Percentiles rank a stretch among this genome's conserved stretches.
phyloP scores from a whole-genome alignment of 495 filamentous ascomycete species.

The Talaromyces borbonicus region DNA sequence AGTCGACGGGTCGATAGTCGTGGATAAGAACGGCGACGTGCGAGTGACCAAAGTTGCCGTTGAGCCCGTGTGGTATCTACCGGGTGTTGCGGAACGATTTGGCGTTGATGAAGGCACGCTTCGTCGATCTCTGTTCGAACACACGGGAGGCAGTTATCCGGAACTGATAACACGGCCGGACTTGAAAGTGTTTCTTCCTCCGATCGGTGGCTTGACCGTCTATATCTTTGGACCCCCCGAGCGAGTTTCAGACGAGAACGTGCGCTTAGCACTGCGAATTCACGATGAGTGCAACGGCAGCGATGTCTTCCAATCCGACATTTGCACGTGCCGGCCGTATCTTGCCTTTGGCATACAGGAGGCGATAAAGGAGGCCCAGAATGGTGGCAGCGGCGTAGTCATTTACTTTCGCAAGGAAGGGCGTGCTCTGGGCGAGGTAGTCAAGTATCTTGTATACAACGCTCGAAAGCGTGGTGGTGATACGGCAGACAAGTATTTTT shows the following conservation, averaged over 20 bases:
- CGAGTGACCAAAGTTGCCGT: constrained; percentile 95
- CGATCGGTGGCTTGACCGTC: constrained; percentile 91
- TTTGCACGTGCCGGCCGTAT: constrained; percentile 96
- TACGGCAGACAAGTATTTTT: constrained; percentile 94
- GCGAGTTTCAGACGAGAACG: constrained; percentile 81
- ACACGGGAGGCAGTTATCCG: constrained; percentile 87
- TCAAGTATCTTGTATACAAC: constrained; percentile 96
- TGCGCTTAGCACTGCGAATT: constrained; percentile 76
- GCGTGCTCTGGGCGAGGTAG: constrained; percentile 90
- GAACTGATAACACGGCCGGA: constrained; percentile 87
- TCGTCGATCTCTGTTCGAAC: constrained; percentile 81
- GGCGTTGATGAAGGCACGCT: constrained; percentile 87
- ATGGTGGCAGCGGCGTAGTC: constrained; percentile 87
- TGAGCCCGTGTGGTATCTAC: constrained; percentile 93
- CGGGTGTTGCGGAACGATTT: constrained; percentile 89
- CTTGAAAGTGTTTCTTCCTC: constrained; percentile 91
- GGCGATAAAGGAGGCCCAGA: constrained; percentile 92
- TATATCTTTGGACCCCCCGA: constrained; percentile 95
- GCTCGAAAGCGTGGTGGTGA: constrained; percentile 73
- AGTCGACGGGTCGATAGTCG: constrained; percentile 83
- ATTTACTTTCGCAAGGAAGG: constrained; percentile 99
- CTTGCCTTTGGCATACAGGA: constrained; percentile 95
- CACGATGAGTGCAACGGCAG: constrained; percentile 98
- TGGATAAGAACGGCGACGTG: constrained; percentile 75
- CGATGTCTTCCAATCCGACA: constrained; percentile 97